Conservation (phyloP, 371 early-diverging fungal genomes). For the Amoeboaphelidium occidentale region DNA sequence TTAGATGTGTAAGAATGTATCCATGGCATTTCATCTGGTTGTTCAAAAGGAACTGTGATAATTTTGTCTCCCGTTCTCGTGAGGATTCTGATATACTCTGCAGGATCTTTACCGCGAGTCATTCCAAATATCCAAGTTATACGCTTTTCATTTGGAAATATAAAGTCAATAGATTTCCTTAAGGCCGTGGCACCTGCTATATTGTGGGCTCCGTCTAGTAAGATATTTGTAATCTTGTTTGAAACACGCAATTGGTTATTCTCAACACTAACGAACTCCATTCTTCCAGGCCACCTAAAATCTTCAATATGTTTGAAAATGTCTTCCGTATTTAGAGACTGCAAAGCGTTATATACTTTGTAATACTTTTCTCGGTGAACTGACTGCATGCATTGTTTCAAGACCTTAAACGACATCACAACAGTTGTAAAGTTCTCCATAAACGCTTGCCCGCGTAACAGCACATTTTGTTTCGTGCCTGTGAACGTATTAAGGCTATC, state of each 20-base stretch:
- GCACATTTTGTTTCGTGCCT: neutral
- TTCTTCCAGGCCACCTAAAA: slow-evolving; percentile 55
- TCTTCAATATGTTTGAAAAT: slow-evolving; percentile 26
- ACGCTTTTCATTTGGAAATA: neutral
- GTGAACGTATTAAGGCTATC: neutral
- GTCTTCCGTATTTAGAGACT: slow-evolving; percentile 8
- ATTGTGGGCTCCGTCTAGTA: slow-evolving; percentile 81
- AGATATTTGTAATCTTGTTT: slow-evolving; percentile 9
- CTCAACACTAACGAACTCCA: slow-evolving; percentile 32
- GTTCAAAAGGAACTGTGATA: slow-evolving; percentile 36
- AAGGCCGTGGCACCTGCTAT: slow-evolving; percentile 36
- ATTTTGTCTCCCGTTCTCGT: slow-evolving; percentile 27
- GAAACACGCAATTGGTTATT: slow-evolving; percentile 5
- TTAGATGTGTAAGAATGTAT: slow-evolving; percentile 10
- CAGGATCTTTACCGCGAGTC: slow-evolving; percentile 40
- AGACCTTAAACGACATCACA: slow-evolving; percentile 8
- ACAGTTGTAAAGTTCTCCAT: neutral
- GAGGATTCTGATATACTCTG: slow-evolving; percentile 24
- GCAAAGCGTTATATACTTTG: too few relatives aligned
- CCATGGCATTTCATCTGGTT: slow-evolving; percentile 73
- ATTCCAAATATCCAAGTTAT: slow-evolving; percentile 53
- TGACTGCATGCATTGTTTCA: slow-evolving; percentile 12
- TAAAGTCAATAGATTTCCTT: slow-evolving; percentile 26
- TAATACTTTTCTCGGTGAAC: neutral
- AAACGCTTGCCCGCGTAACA: neutral